Conservation (phyloP, 495 filamentous ascomycete species). For the Xylaria bambusicola region DNA sequence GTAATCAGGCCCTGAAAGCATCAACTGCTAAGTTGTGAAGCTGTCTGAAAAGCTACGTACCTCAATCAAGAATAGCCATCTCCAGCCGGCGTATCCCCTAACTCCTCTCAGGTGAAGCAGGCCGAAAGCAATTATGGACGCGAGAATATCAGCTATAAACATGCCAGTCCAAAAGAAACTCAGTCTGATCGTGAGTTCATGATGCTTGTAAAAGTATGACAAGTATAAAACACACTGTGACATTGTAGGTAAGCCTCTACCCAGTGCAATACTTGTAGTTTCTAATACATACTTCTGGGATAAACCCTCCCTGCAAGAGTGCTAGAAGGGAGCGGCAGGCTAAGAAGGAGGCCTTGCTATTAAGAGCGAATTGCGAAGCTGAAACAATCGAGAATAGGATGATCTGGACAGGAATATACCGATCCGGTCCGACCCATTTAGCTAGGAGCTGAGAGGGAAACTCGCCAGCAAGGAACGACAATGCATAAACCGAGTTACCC, state of each 20-base stretch:
- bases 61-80: conserved; percentile 68
- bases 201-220: conserved; percentile 75
- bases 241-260: not conserved
- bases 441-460: conserved; percentile 74
- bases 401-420: conserved; percentile 86
- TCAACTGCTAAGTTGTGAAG: not conserved
- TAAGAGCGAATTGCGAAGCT: conserved; percentile 65
- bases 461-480: conserved; percentile 70
- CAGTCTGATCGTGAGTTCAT: conserved; percentile 59
- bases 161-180: conserved; percentile 68
- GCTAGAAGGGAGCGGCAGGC: conserved; percentile 66
- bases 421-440: conserved; percentile 78
- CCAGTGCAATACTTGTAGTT: not conserved
- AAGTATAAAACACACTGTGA: conserved; percentile 59
- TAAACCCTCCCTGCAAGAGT: conserved; percentile 75
- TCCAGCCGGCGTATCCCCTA: conserved; percentile 66
- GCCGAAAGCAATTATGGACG: conserved; percentile 71
- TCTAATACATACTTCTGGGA: conserved; percentile 40
- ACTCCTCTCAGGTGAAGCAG: conserved; percentile 66
- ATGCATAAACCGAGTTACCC: conserved; percentile 71
- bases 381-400: conserved; percentile 75
- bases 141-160: conserved; percentile 62
- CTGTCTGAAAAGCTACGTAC: conserved; percentile 5
- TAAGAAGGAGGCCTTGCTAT: conserved; percentile 62
- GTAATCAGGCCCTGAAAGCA: conserved; percentile 51